Conservation (phyloP, 257 asterid species). For the Thymus quinquecostatus region DNA sequence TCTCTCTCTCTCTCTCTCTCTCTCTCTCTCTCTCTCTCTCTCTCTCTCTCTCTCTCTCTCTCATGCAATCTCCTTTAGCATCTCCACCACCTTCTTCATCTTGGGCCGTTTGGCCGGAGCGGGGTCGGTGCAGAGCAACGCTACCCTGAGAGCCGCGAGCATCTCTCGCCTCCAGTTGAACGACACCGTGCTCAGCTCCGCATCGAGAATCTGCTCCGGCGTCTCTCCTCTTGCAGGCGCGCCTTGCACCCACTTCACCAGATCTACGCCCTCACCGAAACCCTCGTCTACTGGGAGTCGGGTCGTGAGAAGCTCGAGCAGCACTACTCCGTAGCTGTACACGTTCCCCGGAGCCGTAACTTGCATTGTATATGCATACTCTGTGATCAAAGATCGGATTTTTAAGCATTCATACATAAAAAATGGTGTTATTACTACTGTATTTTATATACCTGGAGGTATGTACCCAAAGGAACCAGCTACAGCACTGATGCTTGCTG, state of each 20-base stretch:
- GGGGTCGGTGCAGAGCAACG: conserved; percentile 74
- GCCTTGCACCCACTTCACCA: conserved; percentile 94
- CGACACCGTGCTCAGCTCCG: conserved; percentile 82
- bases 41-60: conserved; percentile 27
- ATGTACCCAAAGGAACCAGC: conserved; percentile 99
- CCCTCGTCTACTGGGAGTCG: conserved; percentile 84
- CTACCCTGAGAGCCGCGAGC: conserved; percentile 84
- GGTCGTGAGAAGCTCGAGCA: conserved; percentile 91
- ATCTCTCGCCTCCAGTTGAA: conserved; percentile 93
- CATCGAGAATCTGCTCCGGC: conserved; percentile 96
- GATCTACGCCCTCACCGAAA: conserved; percentile 87
- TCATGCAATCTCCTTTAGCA: conserved; percentile 63
- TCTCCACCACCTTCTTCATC: conserved; percentile 85
- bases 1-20: not conserved
- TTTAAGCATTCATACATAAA: not conserved
- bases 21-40: conserved; percentile 28
- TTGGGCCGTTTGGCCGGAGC: conserved; percentile 88
- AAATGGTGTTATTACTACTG: not conserved
- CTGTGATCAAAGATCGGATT: conserved; percentile 39
- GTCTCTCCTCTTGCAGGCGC: conserved; percentile 93
- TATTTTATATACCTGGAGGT: conserved; percentile 78
- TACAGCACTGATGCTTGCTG: conserved; percentile 97
- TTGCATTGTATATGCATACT: conserved; percentile 98
- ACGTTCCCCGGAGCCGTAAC: conserved; percentile 99
- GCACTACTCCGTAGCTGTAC: conserved; percentile 87